A percentile compares a stretch with the other conserved stretches of the same genome.
Conservation (phyloP, 2,329 filamentous ascomycete species). For the Beauveria australis region DNA sequence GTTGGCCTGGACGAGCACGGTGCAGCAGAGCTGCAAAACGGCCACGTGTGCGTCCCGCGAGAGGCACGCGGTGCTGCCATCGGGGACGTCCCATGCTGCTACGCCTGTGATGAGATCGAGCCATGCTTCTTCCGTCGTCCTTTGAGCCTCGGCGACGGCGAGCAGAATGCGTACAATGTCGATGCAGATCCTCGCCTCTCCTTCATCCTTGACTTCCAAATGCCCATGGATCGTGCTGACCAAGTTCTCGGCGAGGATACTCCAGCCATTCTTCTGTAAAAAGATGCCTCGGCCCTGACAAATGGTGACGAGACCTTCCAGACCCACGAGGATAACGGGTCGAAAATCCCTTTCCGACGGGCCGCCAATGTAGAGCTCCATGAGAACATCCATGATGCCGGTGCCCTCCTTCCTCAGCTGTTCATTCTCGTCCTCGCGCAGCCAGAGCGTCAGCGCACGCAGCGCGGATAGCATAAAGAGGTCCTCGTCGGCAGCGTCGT, state of each 20-base stretch:
- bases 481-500: constrained; percentile 41
- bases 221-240: constrained; percentile 30
- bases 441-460: constrained; percentile 53
- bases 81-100: constrained; percentile 38
- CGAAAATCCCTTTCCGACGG: constrained; percentile 39
- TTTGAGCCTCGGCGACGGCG: constrained; percentile 40
- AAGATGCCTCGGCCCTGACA: constrained; percentile 41
- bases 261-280: constrained; percentile 45
- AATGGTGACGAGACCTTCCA: constrained; percentile 48
- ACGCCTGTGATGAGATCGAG: constrained; percentile 45
- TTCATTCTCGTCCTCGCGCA: constrained; percentile 60
- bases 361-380: constrained; percentile 39
- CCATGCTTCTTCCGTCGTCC: constrained; percentile 43
- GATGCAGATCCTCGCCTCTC: constrained; percentile 36
- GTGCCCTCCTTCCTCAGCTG: constrained; percentile 46
- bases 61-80: constrained; percentile 14
- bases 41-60: constrained; percentile 45
- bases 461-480: constrained; percentile 52
- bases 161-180: constrained; percentile 50
- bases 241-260: constrained; percentile 42
- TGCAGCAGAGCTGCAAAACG: constrained; percentile 46
- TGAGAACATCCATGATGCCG: constrained; percentile 54
- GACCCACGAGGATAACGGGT: constrained; percentile 47
- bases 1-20: constrained; percentile 39
- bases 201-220: constrained; percentile 21